Percentiles rank a stretch among this genome's conserved stretches.
phyloP scores from a whole-genome alignment of 129 eudicot genomes.

The Helianthus annuus region HanXRQr2.0-SUNRISE NC_035436.2:4197419-4197918 shows the following conservation, averaged over 20 bases:
- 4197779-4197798: not conserved
- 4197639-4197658: not conserved
- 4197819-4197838: too few relatives aligned
- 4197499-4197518: not conserved
- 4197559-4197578: too few relatives aligned
- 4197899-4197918: too few relatives aligned
- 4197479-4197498: not conserved
- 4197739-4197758: conserved; percentile 40
- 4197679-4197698: conserved; percentile 82
- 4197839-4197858: too few relatives aligned
- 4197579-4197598: too few relatives aligned
- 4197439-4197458: not conserved
- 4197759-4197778: conserved; percentile 1
- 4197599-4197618: too few relatives aligned
- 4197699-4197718: conserved; percentile 48
- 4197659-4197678: not conserved
- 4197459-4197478: not conserved
- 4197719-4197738: conserved; percentile 54
- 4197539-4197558: too few relatives aligned
- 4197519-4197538: not conserved
- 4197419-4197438: not conserved
- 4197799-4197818: not conserved
- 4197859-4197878: too few relatives aligned
- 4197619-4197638: conserved; percentile 1
- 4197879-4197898: too few relatives aligned